A percentile compares a stretch with the other conserved stretches of the same genome.
Evolutionary conservation across 805 yeast species (phyloP).

Genomic region (Ogataea ramenticola): DNA sequence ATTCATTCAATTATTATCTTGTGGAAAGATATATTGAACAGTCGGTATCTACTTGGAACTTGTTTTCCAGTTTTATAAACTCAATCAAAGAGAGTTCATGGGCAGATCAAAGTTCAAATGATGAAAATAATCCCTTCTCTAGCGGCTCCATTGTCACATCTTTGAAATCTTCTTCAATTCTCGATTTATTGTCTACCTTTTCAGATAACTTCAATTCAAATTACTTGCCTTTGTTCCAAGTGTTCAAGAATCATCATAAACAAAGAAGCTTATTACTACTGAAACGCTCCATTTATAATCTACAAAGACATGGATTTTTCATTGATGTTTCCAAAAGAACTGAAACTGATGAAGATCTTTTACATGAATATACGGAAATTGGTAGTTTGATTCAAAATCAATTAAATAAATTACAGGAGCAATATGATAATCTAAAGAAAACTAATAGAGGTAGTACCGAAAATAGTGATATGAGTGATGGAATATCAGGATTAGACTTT

Average conservation of each 20-base stretch:
- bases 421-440: not conserved
- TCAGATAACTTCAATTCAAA: not conserved
- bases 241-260: not conserved
- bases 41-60: not conserved
- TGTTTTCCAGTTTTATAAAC: not conserved
- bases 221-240: not conserved
- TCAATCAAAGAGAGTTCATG: not conserved
- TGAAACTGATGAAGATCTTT: not conserved
- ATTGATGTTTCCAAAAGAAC: not conserved
- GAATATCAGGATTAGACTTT: too few relatives aligned
- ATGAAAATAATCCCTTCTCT: not conserved
- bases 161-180: not conserved
- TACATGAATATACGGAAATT: not conserved
- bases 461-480: too few relatives aligned
- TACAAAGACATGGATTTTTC: constrained; percentile 2
- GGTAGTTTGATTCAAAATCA: not conserved
- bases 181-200: not conserved
- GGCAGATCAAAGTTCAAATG: not conserved
- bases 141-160: not conserved
- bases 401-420: not conserved
- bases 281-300: not conserved
- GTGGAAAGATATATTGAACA: not conserved
- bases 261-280: not conserved
- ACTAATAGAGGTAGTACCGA: too few relatives aligned
- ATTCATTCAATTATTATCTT: not conserved